These are phyloP conservation scores for Neltuma alba DNA, from an alignment of 306 rosid genomes.

Conservation along the genomic window DNA sequence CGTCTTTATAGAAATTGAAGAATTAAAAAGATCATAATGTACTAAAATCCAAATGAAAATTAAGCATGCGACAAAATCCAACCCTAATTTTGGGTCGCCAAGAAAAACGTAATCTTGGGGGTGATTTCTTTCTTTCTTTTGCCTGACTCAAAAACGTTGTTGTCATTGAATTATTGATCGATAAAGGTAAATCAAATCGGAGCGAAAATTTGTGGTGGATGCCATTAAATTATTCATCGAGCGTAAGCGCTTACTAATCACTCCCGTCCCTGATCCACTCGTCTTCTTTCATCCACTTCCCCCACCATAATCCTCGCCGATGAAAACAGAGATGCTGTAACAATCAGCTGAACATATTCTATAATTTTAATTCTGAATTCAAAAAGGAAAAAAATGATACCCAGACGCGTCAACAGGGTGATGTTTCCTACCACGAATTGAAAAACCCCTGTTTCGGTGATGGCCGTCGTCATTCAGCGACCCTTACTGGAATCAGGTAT, in stretches of 20 bases:
- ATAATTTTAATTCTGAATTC: not conserved
- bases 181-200: no score
- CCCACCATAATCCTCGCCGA: not conserved
- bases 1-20: no score
- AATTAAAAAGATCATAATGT: no score
- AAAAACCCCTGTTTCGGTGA: not conserved
- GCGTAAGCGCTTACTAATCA: not conserved
- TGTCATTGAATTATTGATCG: no score
- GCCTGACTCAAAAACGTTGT: not conserved
- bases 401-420: not conserved
- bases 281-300: not conserved
- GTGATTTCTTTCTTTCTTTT: no score
- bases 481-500: constrained; percentile 32
- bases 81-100: no score
- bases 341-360: not conserved
- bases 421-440: not conserved
- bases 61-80: no score
- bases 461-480: not conserved
- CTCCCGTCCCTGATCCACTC: not conserved
- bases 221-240: not conserved
- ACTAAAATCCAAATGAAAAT: no score
- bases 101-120: no score
- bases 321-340: not conserved
- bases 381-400: not conserved
- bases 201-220: not conserved